Conservation (phyloP, 1,139 yeast species). For the Taphrina betulina region DNA sequence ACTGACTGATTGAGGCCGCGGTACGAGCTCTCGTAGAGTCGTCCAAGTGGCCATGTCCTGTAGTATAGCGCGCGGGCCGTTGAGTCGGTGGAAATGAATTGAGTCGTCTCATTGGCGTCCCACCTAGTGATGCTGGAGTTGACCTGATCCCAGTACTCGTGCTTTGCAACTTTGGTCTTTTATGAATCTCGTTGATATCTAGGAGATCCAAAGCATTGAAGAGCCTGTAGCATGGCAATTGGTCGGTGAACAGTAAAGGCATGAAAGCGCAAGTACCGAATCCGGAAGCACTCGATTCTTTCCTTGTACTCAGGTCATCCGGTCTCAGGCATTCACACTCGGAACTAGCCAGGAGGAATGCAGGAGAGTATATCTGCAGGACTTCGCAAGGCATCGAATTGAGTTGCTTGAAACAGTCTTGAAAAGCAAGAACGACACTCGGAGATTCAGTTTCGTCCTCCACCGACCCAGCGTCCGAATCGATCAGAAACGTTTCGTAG, state of each 20-base stretch:
- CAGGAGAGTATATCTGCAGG: conserved; percentile 9
- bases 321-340: conserved; percentile 50
- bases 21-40: conserved; percentile 45
- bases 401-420: conserved; percentile 31
- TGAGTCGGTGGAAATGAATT: conserved; percentile 46
- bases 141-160: neutral
- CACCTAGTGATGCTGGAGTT: no score
- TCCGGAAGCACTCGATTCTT: conserved; percentile 49
- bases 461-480: neutral
- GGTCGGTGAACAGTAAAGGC: conserved; percentile 60
- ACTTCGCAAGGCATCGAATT: conserved; percentile 13
- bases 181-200: conserved; percentile 34
- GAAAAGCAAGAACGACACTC: neutral
- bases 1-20: conserved; percentile 47
- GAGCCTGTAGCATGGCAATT: conserved; percentile 54
- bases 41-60: conserved; percentile 47
- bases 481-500: neutral
- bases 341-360: conserved; percentile 47
- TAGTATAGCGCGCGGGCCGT: conserved; percentile 41
- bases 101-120: conserved; percentile 41
- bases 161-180: neutral
- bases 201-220: conserved; percentile 45
- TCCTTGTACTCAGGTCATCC: conserved; percentile 49
- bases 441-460: neutral
- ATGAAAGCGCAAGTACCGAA: conserved; percentile 53